Evolutionary conservation across 371 early-diverging fungal genomes (phyloP).

Genomic region (Mortierella sp.): DNA sequence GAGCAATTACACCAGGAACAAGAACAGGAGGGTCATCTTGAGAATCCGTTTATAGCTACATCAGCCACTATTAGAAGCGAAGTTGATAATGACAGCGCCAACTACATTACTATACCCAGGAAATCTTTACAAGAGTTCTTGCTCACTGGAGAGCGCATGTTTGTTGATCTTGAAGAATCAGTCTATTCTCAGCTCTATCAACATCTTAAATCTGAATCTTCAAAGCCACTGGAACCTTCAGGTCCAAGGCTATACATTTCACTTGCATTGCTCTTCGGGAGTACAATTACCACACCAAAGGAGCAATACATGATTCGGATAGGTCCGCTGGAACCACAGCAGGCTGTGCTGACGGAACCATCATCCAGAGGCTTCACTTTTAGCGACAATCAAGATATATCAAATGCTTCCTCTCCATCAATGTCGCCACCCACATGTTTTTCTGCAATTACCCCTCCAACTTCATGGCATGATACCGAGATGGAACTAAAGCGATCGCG

Average conservation of each 20-base stretch:
- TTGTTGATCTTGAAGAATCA: constrained; percentile 35
- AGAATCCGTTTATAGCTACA: neutral
- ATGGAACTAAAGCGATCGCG: neutral
- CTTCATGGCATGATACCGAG: too few species aligned
- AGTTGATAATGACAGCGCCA: neutral
- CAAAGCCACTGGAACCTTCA: neutral
- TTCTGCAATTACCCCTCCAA: too few species aligned
- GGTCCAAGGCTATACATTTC: constrained; percentile 18
- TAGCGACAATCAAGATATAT: neutral
- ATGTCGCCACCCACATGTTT: neutral
- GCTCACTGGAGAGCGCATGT: constrained; percentile 35
- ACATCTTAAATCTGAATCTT: constrained; percentile 2
- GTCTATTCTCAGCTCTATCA: constrained; percentile 19
- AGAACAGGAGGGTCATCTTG: neutral
- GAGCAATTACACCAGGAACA: neutral
- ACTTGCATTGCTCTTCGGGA: constrained; percentile 35
- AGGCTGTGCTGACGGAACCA: neutral
- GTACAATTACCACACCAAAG: constrained; percentile 29
- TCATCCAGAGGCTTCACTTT: neutral
- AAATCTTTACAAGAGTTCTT: constrained; percentile 35
- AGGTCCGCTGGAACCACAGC: constrained; percentile 40
- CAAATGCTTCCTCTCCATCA: neutral
- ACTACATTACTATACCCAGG: constrained; percentile 4
- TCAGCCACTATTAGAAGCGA: neutral
- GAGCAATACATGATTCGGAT: constrained; percentile 53